Conservation (phyloP, 805 yeast species). For the Ogataea paraovalis region DNA sequence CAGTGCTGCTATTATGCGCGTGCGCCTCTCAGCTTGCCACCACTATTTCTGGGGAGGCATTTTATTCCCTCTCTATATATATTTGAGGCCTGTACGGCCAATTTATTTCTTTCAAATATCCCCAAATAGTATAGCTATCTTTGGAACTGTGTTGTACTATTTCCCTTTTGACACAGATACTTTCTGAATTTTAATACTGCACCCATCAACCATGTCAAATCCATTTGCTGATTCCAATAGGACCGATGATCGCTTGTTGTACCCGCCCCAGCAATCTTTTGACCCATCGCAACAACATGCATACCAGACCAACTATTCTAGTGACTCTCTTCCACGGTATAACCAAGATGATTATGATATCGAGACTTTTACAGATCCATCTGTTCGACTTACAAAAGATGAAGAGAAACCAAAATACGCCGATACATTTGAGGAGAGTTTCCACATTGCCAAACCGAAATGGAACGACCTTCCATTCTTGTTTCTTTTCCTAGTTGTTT, state of each 20-base stretch:
- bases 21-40: no score
- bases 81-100: no score
- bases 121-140: no score
- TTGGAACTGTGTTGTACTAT: no score
- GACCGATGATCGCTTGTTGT: neutral
- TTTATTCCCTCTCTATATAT: no score
- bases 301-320: neutral
- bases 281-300: neutral
- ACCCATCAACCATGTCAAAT: neutral
- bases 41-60: no score
- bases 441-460: constrained; percentile 57
- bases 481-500: constrained; percentile 35
- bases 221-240: neutral
- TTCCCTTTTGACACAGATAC: no score
- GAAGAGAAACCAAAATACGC: constrained; percentile 20
- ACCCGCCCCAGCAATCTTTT: neutral
- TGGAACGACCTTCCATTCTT: constrained; percentile 72
- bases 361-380: neutral
- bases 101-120: no score
- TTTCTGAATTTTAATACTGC: no score
- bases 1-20: no score
- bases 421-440: constrained; percentile 59
- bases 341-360: neutral
- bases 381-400: neutral
- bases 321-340: neutral